phyloP scores from a whole-genome alignment of 2,329 filamentous ascomycete genomes.

The Fusarium sp. region DNA sequence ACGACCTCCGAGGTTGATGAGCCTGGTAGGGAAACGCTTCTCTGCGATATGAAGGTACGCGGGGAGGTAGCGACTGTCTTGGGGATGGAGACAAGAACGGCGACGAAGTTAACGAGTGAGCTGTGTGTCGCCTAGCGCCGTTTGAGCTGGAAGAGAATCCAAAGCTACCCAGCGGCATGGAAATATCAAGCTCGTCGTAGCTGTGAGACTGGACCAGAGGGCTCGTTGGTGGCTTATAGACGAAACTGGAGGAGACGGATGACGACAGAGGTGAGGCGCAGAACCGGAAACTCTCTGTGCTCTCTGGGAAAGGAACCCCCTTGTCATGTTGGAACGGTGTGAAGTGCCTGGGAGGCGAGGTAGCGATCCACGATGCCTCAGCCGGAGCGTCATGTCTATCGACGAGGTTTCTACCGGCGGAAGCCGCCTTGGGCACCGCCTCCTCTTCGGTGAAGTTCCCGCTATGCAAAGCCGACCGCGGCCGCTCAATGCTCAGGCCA shows the following conservation, averaged over 20 bases:
- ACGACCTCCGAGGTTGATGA: conserved; percentile 83
- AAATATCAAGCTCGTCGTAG: conserved; percentile 79
- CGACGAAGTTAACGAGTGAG: conserved; percentile 73
- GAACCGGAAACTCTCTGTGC: conserved; percentile 58
- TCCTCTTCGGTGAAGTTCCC: conserved; percentile 73
- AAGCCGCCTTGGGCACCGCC: conserved; percentile 28
- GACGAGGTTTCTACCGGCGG: conserved; percentile 16
- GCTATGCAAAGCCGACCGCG: conserved; percentile 81
- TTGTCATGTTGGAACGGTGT: conserved; percentile 62
- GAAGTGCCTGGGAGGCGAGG: conserved; percentile 70
- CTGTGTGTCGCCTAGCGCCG: conserved; percentile 76
- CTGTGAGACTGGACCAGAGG: conserved; percentile 91
- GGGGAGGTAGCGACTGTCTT: conserved; percentile 47
- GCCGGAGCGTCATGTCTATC: conserved; percentile 39
- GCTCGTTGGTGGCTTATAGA: conserved; percentile 90
- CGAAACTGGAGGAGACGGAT: conserved; percentile 83
- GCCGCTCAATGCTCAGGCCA: conserved; percentile 81
- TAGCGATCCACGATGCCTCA: conserved; percentile 65
- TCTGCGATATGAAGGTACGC: conserved; percentile 63
- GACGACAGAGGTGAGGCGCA: conserved; percentile 77
- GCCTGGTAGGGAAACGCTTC: conserved; percentile 81
- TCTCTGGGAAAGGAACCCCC: conserved; percentile 50
- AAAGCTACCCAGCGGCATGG: conserved; percentile 67
- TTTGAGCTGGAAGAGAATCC: conserved; percentile 61
- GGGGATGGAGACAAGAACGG: conserved; percentile 60